Base-by-base conservation (phyloP, 2,329 filamentous ascomycete species). In the Colletotrichum sojae region DNA sequence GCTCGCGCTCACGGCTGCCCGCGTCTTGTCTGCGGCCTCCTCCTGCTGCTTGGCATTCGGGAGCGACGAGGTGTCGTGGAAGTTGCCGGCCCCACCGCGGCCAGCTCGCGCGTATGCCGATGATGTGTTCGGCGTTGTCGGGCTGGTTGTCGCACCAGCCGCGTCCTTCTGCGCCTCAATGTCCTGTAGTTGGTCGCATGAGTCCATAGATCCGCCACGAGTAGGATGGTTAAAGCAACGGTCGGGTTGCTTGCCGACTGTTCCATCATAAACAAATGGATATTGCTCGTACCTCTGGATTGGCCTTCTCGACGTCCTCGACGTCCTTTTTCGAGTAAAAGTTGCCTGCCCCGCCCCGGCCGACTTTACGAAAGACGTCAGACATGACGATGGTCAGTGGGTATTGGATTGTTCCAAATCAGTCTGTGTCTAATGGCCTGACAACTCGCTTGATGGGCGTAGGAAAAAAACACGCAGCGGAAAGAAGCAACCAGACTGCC, bases 271-370 rank as follows among this genome's bases (percentile, higher is more conserved):
- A 36, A 9, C 31, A 2, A 36, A 36, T 10, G 10, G 31, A 36
- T 8, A 36, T 9, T 36, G 31, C 20, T 48, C 51, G 31, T 43
- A 62, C 63, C 43, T 72, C 63, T 40, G 70, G 71, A 64, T 70
- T 73, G 18, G 73, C 76, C 70, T 78, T 81, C 63, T 76, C 74
- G 53, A 78, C 81, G 36, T 86, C 83, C 31, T 88, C 82, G 27
- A 86, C 77, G 67, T 89, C 83, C 72, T 85, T 82, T 71, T 85
- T 83, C 74, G 82, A 82, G 74, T 85, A 85, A 76, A 86, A 90
- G 78, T 92, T 92, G 60, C 90, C 90, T 6, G 89, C 89, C 57
- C 90, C 90, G 62, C 90, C 90, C 56, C 90, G 86, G 64, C 90
- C 89, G 49, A 85, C 83, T 67, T 83, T 83, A 72, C 83, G 82